These are phyloP conservation scores for Lipomyces sp. DNA, from an alignment of 805 yeast genomes.

Conservation along the genomic window DNA sequence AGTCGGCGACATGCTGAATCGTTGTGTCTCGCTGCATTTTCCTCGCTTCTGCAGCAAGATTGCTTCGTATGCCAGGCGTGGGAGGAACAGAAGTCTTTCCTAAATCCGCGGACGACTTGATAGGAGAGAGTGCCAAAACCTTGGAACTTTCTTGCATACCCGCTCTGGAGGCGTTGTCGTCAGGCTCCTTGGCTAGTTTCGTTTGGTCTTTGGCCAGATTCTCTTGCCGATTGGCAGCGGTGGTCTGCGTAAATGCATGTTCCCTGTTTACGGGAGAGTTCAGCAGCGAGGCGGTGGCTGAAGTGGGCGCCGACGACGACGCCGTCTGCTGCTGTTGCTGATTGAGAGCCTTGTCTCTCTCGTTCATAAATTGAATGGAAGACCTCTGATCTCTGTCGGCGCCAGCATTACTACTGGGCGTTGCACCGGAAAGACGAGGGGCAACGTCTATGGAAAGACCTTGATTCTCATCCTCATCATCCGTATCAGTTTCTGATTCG, in stretches of 20 bases:
- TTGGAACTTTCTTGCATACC: not conserved
- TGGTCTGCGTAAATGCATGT: not conserved
- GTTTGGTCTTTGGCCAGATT: too few species aligned
- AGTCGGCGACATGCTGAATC: too few species aligned
- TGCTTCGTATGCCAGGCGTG: too few species aligned
- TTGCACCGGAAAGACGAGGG: slow-evolving; percentile 6
- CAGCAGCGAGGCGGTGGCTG: slow-evolving; percentile 19
- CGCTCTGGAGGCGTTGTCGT: too few species aligned
- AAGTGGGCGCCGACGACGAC: slow-evolving; percentile 27
- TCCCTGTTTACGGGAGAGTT: slow-evolving; percentile 8
- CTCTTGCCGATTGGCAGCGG: slow-evolving; percentile 3
- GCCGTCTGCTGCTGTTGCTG: slow-evolving; percentile 11
- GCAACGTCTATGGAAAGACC: slow-evolving; percentile 22
- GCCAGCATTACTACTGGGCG: not conserved
- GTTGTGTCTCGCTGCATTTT: too few species aligned
- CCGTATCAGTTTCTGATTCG: slow-evolving; percentile 11
- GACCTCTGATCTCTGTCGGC: slow-evolving; percentile 3
- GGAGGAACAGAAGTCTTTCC: not conserved
- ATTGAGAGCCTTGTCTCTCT: slow-evolving; percentile 5
- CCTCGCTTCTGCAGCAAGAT: too few species aligned
- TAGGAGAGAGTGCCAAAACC: too few species aligned
- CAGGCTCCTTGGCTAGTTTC: too few species aligned
- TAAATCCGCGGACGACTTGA: slow-evolving; percentile 5
- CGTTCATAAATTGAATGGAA: slow-evolving; percentile 7
- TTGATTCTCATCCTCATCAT: slow-evolving; percentile 20